Base-by-base conservation (phyloP, 73 alveolate species). In the Diophrys appendiculata region DNA sequence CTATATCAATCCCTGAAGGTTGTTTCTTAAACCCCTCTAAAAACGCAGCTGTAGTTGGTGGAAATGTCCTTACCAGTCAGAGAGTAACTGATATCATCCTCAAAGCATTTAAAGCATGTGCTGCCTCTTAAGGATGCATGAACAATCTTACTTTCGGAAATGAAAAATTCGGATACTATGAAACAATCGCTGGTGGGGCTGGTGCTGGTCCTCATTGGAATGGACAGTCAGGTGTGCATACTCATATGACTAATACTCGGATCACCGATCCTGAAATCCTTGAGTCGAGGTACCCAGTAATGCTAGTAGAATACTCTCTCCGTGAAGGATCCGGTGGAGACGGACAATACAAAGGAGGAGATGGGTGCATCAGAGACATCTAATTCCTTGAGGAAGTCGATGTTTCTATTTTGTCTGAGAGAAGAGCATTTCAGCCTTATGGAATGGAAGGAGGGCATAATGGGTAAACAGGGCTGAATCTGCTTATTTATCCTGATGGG, bases 231-330 rank as follows among this genome's bases (percentile, higher is more conserved):
- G 97, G 96, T 24, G 95, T 95, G 29, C 94, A 95, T 56, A 91
- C 95, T 27, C 99, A 95, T 81, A 95, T 95, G 99, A 95, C 99
- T 2, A 95, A 95, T 78, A 95, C 99, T 0, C 76, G 99, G 56
- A 95, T 95, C 56, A 95, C 99, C 31, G 99, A 95, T 78, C 82
- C 91, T 0, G 99, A 95, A 75, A 81, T 95, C 0, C 67, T 95
- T 8, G 99, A 95, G 71, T 32, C 82, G 0, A 82, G 97, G 72
- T 93, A 93, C 54, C 99, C 99, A n/a, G 97, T 95, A 25, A 8
- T 89, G 0, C 68, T 95, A 29, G 69, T 82, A 52, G 77, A 78
- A 52, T 95, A 93, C 84, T 73, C 80, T 3, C 52, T 93, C 55
- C 81, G 99, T 83, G 72, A 76, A 30, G 94, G 84, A 1, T 84